phyloP scores from a whole-genome alignment of 140 eudicot genomes.

The Oenanthe javanica region DNA sequence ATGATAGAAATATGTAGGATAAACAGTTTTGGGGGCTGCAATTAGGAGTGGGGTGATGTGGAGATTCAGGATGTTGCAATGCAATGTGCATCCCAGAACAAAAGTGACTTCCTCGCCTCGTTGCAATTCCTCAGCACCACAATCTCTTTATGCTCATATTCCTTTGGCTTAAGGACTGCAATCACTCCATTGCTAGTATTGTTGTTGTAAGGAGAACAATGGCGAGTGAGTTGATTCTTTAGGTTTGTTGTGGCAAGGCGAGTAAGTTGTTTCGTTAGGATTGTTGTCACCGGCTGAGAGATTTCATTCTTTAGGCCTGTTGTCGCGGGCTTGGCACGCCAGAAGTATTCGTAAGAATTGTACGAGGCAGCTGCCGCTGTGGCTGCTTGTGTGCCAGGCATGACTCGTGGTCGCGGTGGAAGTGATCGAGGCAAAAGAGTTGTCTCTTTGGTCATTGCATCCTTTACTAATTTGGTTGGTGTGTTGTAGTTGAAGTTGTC shows the following conservation, averaged over 20 bases:
- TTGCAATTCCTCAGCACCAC: constrained; percentile 60
- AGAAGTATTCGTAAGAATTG: constrained; percentile 69
- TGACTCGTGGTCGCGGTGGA: constrained; percentile 14
- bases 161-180: background rate
- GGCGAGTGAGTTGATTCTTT: constrained; percentile 29
- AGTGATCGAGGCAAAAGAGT: too few relatives aligned
- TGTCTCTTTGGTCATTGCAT: constrained; percentile 18
- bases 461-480: constrained; percentile 15
- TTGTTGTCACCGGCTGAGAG: constrained; percentile 28
- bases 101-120: constrained; percentile 46
- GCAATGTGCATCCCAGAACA: constrained; percentile 81
- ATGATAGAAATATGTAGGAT: background rate
- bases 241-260: constrained; percentile 29
- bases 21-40: background rate
- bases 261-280: constrained; percentile 13
- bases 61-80: constrained; percentile 54
- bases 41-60: too few relatives aligned
- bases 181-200: background rate
- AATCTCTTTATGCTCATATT: constrained; percentile 29
- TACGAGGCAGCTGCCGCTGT: constrained; percentile 22
- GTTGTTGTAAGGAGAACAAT: constrained; percentile 19
- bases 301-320: constrained; percentile 34
- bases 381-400: constrained; percentile 29
- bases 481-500: constrained; percentile 22
- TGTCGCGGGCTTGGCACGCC: constrained; percentile 49